Base-by-base conservation (phyloP, 2,329 filamentous ascomycete genomes). In the Pseudogymnoascus sp. region DNA sequence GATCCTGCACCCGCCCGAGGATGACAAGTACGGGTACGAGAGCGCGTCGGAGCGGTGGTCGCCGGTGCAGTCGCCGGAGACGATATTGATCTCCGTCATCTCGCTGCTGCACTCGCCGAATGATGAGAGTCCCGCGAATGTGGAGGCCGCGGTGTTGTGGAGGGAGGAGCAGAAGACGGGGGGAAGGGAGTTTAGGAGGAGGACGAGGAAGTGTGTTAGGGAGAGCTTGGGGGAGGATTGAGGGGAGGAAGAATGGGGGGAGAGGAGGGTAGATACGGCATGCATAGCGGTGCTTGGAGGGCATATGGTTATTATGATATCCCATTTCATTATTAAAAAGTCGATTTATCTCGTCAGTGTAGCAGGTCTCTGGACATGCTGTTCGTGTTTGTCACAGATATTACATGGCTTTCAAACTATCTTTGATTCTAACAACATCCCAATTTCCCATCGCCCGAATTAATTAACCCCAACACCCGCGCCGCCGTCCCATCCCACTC, bases 21-120 rank as follows among this genome's bases (percentile, higher is more conserved):
- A 97, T 71, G 94, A 99, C 72, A 86, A 90, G 71, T 94, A 89
- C 75, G 93, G 93, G 60, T 99, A 99, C 77, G 94, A 99, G 75
- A 83, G 83, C 25, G 92, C 91, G 14, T 82, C 85, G 30, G 94
- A 99, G 80, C 85, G 94, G 63, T 99, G 94, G 94, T 89, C 84
- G 62, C 94, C 94, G 28, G 93, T 97, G 2, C 94, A 97, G 75
- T 92, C 89, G 11, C 92, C 93, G 60, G 93, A 97, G 80, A 96
- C 91, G 20, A 97, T 99, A 64, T 78, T 99, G 57, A 76, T 99
- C 33, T 91, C 86, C 69, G 92, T 96, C 35, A 95, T 99, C 72
- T 94, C 89, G 73, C 87, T 99, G 78, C 85, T 99, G 66, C 87
- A 90, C 65, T 88, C 89, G 70, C 94, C 94, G 57, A 99, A 99